Conservation (phyloP, 768 basidiomycete genomes). For the Tephrocybe rancida region DNA sequence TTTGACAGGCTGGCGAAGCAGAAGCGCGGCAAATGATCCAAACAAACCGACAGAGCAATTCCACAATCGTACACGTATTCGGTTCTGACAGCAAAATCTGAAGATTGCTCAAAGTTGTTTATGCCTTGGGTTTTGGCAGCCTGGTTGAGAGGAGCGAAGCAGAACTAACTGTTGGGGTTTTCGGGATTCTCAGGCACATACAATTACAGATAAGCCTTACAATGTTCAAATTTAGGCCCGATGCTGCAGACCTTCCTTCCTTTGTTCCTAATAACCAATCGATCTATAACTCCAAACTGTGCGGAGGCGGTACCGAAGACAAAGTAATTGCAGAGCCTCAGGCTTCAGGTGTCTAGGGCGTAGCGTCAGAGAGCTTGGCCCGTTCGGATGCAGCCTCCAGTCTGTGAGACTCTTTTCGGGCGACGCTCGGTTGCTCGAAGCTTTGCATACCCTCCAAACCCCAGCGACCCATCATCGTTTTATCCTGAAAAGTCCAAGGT, state of each 20-base stretch:
- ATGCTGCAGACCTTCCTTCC: background rate
- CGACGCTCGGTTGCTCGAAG: slow-evolving; percentile 75
- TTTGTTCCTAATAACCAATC: background rate
- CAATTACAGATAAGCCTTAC: slow-evolving; percentile 5
- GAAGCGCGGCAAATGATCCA: slow-evolving; percentile 14
- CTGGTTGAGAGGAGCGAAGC: slow-evolving; percentile 8
- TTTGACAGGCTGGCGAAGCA: slow-evolving; percentile 21
- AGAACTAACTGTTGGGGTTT: slow-evolving; percentile 7
- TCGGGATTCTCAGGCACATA: slow-evolving; percentile 17
- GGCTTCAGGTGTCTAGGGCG: background rate
- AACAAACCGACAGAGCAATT: slow-evolving; percentile 4
- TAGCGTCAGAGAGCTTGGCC: background rate
- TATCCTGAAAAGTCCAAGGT: slow-evolving; percentile 57
- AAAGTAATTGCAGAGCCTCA: slow-evolving; percentile 5
- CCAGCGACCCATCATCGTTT: slow-evolving; percentile 92
- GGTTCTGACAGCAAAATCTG: background rate
- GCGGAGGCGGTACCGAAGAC: slow-evolving; percentile 17
- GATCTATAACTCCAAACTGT: background rate
- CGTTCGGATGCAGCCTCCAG: slow-evolving; percentile 16
- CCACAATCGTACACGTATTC: slow-evolving; percentile 8
- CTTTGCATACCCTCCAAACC: slow-evolving; percentile 90
- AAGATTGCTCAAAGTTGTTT: background rate
- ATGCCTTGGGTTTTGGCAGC: background rate
- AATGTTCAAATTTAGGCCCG: slow-evolving; percentile 5
- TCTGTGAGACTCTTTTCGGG: slow-evolving; percentile 50